Conservation (phyloP, 768 basidiomycete species). For the Boletus speciosus region DNA sequence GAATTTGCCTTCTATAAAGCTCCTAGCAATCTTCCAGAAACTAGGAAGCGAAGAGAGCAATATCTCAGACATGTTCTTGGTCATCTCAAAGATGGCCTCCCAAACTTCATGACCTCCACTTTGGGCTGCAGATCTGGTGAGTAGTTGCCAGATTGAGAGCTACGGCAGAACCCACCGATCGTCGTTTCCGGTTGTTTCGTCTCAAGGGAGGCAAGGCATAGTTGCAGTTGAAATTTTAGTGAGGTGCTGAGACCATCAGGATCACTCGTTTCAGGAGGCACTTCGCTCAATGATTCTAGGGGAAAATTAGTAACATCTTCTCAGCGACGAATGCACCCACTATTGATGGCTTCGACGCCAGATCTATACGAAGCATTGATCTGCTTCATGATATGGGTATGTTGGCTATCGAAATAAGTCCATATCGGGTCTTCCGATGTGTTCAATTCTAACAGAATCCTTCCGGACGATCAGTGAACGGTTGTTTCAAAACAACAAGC, state of each 20-base stretch:
- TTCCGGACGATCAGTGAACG: constrained; percentile 32
- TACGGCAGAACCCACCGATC: constrained; percentile 44
- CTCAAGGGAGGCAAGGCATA: constrained; percentile 58
- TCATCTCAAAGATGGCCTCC: constrained; percentile 73
- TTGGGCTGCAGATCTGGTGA: constrained; percentile 45
- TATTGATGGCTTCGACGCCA: constrained; percentile 47
- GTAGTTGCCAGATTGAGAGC: background rate
- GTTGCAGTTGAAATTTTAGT: constrained; percentile 56
- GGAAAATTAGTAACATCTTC: constrained; percentile 1
- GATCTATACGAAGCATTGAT: constrained; percentile 63
- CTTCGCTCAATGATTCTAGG: constrained; percentile 48
- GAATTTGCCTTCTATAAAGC: constrained; percentile 91
- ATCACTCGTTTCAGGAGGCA: constrained; percentile 32
- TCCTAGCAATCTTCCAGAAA: constrained; percentile 91
- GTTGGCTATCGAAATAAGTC: constrained; percentile 94
- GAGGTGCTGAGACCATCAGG: constrained; percentile 40
- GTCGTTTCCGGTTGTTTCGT: constrained; percentile 57
- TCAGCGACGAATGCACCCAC: constrained; percentile 30
- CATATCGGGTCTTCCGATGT: constrained; percentile 88
- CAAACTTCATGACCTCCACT: constrained; percentile 74
- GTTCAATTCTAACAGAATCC: constrained; percentile 85
- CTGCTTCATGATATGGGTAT: constrained; percentile 76
- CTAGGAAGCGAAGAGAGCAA: constrained; percentile 82
- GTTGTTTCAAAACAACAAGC: background rate
- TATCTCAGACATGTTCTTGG: constrained; percentile 84